Evolutionary conservation across 164 flowering plant species (phyloP).

Genomic region (Liquidambar formosana): DNA sequence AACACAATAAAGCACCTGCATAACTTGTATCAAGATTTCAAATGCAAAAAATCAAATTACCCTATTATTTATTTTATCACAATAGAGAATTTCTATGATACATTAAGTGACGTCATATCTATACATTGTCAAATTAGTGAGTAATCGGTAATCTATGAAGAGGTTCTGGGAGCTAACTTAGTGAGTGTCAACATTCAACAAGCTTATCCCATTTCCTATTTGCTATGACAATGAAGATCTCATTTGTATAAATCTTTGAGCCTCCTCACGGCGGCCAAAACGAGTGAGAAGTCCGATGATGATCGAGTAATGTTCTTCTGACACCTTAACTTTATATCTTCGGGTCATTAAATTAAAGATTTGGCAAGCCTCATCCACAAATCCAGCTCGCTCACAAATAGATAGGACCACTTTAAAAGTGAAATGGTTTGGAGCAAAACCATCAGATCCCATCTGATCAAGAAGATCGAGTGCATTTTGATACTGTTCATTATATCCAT

Average conservation of each 20-base stretch:
- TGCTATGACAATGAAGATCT: slow-evolving; percentile 23
- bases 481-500: slow-evolving; percentile 45
- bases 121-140: no score
- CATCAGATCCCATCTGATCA: slow-evolving; percentile 40
- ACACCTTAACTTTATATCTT: slow-evolving; percentile 43
- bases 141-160: no score
- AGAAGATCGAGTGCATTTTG: slow-evolving; percentile 59
- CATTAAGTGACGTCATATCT: no score
- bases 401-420: slow-evolving; percentile 59
- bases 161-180: no score
- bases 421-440: slow-evolving; percentile 55
- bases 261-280: slow-evolving; percentile 44
- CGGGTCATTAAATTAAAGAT: slow-evolving; percentile 53
- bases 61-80: no score
- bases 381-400: slow-evolving; percentile 61
- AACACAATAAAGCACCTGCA: no score
- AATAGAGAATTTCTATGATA: no score
- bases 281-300: slow-evolving; percentile 52
- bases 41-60: no score
- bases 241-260: slow-evolving; percentile 41
- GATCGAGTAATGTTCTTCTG: slow-evolving; percentile 55
- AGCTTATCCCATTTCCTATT: not conserved
- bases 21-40: no score
- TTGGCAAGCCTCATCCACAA: slow-evolving; percentile 54
- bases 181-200: no score